phyloP scores from a whole-genome alignment of 768 basidiomycete genomes.

The Chiua virens region DNA sequence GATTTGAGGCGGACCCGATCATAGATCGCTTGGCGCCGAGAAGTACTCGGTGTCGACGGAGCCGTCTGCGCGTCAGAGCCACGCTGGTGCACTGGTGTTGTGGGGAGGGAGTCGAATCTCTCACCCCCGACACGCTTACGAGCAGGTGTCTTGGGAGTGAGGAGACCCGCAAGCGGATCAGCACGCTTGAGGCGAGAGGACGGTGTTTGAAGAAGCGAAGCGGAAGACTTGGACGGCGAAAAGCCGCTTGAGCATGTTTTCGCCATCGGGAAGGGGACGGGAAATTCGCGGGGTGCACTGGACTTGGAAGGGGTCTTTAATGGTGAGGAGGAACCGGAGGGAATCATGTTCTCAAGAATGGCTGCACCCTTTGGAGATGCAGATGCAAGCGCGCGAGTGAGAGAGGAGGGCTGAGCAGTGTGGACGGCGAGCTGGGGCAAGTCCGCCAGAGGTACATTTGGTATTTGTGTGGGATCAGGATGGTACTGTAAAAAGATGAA shows the following conservation, averaged over 20 bases:
- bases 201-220: constrained; percentile 68
- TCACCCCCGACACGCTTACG: constrained; percentile 48
- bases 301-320: constrained; percentile 30
- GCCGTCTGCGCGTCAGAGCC: constrained; percentile 54
- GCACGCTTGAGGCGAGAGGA: too few relatives aligned
- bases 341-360: constrained; percentile 29
- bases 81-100: constrained; percentile 61
- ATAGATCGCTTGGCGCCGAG: constrained; percentile 76
- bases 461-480: constrained; percentile 38
- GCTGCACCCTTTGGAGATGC: constrained; percentile 56
- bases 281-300: constrained; percentile 10
- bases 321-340: constrained; percentile 37
- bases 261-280: constrained; percentile 48
- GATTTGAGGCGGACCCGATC: constrained; percentile 79
- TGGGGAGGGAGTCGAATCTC: too few relatives aligned
- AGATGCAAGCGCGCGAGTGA: constrained; percentile 75
- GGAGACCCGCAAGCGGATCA: too few relatives aligned
- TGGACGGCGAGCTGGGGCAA: constrained; percentile 55
- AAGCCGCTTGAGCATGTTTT: constrained; percentile 33
- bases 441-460: constrained; percentile 62
- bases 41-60: constrained; percentile 68
- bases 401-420: constrained; percentile 56
- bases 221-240: constrained; percentile 47
- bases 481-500: constrained; percentile 50
- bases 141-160: constrained; percentile 39